Evolutionary conservation across 2,329 filamentous ascomycete genomes (phyloP), one percentile per base, ranked within the genome.

Genomic region (Botrytis fragariae): DNA sequence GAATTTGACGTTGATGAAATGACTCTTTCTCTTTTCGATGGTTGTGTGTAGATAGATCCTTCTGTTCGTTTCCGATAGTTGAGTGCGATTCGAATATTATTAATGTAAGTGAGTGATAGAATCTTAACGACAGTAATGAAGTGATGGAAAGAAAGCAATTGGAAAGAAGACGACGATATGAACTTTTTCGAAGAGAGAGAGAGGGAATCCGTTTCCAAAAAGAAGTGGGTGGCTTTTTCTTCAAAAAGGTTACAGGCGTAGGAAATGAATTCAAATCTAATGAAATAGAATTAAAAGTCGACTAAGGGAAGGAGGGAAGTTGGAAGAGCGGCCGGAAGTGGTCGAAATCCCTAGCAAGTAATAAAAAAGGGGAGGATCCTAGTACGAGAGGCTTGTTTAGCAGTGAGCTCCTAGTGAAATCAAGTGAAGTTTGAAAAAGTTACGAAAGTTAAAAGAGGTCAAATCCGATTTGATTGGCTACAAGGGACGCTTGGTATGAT

Each of bases 121-220:
- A 72, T 72, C 63, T 72, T 72, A 72, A 72, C 71, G 71, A 72
- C 63, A 72, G 71, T 72, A 10, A 51, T 72, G 63, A 72, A 72
- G 71, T 45, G 32, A 39, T 51, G 37, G 54, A 65, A 51, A 57
- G 51, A 57, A 54, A 35, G 59, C 44, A 48, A 68, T 18, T 42
- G 61, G 32, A 72, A 25, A 29, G 22, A 32, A 48, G 35, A 44
- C 61, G 48, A 69, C 48, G 37, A 72, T 18, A 32, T 44, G 37
- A 22, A 71, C 35, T 51, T 71, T 71, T 71, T 18, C 10, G 22
- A 25, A 44, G 45, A 72, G 48, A 39, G 22, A 44, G 20, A 64
- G 44, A 42, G 2, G 35, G 9, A 57, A 54, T 61, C 22, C 1
- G 39, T 16, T 57, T 60, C 37, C 51, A 59, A 37, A 71, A 57